Evolutionary conservation across 306 rosid genomes (phyloP), one percentile per base, ranked within the genome.

Genomic region (Vigna radiata): DNA sequence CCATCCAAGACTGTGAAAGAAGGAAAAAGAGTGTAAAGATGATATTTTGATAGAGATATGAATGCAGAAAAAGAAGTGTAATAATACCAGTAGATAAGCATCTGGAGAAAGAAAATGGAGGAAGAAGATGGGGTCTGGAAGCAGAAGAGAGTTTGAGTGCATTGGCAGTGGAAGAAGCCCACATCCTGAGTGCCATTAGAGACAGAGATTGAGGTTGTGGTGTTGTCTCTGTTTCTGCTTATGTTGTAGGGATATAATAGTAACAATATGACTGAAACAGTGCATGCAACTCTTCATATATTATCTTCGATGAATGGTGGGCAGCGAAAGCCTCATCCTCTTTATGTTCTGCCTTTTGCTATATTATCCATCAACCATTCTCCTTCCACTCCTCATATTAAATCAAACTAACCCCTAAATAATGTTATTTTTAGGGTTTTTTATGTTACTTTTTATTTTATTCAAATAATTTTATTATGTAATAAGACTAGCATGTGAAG

Each of bases 151-250:
- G 41, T 80, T 69, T 94, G 89, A 94, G 93, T 64, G 94, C 94
- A 84, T 84, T 90, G 62, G 98, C 96, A 53, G 98, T 91, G 8
- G 97, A 91, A 84, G 97, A 91, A 87, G 96, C 98, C 98, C 98
- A 94, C 89, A 89, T 82, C 86, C 94, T 89, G 5, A 94, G 90
- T 54, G 98, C 97, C 98, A 91, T 94, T 31, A 19, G 70, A 41
- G 21, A 52, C 17, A 14, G 70, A 31, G 11, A 52, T 21, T 48
- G 44, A 66, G 37, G 13, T n/a, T 59, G 37, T 59, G 37, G 23
- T 44, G 1, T 44, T 53, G 11, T 18, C 68, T 64, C 10, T 14
- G 64, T 17, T 23, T 12, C 63, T 36, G 72, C 49, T 48, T 6
- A 2, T 53, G 44, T 8, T 43, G 44, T 1, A 16, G 49, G 27